Evolutionary conservation across 2,329 filamentous ascomycete genomes (phyloP), one percentile per base, ranked within the genome.

Genomic region (Pseudocercospora crystallina): DNA sequence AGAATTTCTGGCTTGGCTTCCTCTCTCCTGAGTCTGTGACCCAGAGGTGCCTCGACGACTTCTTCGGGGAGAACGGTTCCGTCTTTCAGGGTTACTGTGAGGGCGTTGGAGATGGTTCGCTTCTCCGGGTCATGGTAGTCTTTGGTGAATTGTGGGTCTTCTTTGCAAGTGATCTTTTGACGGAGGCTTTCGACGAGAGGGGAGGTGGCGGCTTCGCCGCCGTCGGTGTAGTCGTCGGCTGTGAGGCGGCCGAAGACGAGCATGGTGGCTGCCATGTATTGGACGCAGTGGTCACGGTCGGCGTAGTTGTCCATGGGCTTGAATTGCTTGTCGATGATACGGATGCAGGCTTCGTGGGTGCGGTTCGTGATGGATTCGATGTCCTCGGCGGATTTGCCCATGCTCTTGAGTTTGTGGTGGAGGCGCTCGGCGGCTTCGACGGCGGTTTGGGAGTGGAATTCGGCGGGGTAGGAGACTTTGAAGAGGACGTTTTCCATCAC

Each of bases 401-500:
- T 78, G 36, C 82, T 79, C 73, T 87, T 86, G 59, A 99, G 84
- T 73, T 89, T 84, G 72, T 84, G 81, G 80, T 90, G 84, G 69
- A 99, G 85, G 73, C 86, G 89, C 77, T 95, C 84, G 1, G 92
- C 91, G 40, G 90, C 90, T 76, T 99, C 94, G 61, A 97, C 90
- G 62, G 94, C 94, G 33, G 94, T 99, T 77, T 99, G 94, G 14
- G 92, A 96, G 82, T 97, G 92, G 81, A 97, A 97, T 72, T 97
- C 92, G 67, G 91, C 90, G 68, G 92, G 92, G 73, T 96, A 97
- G 39, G 94, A 99, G 54, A 99, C 94, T 83, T 99, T 99, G 86
- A 99, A 99, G 59, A 99, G 85, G 54, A 99, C 90, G 69, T 97
- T 99, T 84, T 99, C 94, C 94, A 99, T 99, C 61, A 99, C 94